Evolutionary conservation across 2,329 filamentous ascomycete species (phyloP).

Genomic region (Lecanicillium sp.): DNA sequence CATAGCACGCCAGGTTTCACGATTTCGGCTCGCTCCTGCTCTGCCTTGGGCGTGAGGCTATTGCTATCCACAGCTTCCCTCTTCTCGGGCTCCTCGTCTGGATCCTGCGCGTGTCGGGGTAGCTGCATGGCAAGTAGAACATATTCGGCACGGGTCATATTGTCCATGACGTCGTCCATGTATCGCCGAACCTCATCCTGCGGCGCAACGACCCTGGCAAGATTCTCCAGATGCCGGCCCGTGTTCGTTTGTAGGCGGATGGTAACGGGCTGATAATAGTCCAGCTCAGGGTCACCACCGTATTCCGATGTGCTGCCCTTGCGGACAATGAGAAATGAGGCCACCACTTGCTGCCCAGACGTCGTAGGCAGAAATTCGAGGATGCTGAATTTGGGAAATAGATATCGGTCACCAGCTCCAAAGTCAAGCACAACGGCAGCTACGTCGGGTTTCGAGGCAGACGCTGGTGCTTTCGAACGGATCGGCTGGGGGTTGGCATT

Average conservation of each 20-base stretch:
- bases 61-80: slow-evolving; percentile 27
- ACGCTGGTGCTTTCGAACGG: slow-evolving; percentile 54
- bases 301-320: slow-evolving; percentile 63
- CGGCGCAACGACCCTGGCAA: slow-evolving; percentile 56
- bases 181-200: slow-evolving; percentile 58
- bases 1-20: slow-evolving; percentile 29
- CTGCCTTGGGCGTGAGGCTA: slow-evolving; percentile 26
- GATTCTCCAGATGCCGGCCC: slow-evolving; percentile 53
- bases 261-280: slow-evolving; percentile 73
- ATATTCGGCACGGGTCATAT: slow-evolving; percentile 62
- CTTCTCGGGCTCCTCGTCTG: slow-evolving; percentile 24
- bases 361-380: slow-evolving; percentile 55
- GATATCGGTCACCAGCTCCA: slow-evolving; percentile 66
- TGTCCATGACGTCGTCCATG: slow-evolving; percentile 66
- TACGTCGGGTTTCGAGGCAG: slow-evolving; percentile 51
- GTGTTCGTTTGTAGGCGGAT: slow-evolving; percentile 51
- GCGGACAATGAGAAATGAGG: slow-evolving; percentile 71
- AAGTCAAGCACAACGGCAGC: slow-evolving; percentile 67
- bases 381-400: slow-evolving; percentile 74
- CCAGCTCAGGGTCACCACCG: slow-evolving; percentile 54
- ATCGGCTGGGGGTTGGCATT: slow-evolving; percentile 45
- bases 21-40: slow-evolving; percentile 20
- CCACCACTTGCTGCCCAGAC: slow-evolving; percentile 56
- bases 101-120: slow-evolving; percentile 35
- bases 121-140: slow-evolving; percentile 61